Percentiles rank a stretch among this genome's conserved stretches.
These are phyloP conservation scores for Podaxis rugospora DNA, from an alignment of 768 basidiomycete genomes.

Conservation along the genomic window DNA sequence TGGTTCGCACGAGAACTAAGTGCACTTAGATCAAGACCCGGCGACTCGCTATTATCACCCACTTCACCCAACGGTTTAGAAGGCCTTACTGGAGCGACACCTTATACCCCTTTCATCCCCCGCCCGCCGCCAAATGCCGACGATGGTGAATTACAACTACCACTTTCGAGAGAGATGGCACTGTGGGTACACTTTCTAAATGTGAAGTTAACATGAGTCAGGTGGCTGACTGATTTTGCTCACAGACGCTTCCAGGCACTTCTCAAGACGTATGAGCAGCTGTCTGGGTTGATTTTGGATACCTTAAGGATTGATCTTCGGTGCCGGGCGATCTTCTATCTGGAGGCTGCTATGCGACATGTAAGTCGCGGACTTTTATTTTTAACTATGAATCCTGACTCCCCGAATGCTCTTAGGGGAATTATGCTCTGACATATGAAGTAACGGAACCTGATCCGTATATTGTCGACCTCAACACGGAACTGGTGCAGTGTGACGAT, in stretches of 20 bases:
- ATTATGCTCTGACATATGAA: constrained; percentile 78
- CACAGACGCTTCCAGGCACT: constrained; percentile 87
- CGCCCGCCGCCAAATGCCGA: constrained; percentile 29
- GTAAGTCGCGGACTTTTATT: constrained; percentile 34
- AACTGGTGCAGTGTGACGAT: constrained; percentile 75
- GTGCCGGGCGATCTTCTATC: constrained; percentile 76
- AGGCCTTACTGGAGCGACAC: constrained; percentile 42
- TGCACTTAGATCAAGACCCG: constrained; percentile 57
- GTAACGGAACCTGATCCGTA: constrained; percentile 90
- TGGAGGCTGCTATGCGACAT: constrained; percentile 74
- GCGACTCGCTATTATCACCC: constrained; percentile 45
- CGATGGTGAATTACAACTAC: constrained; percentile 56
- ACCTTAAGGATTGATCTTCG: constrained; percentile 87
- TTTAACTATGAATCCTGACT: constrained; percentile 4
- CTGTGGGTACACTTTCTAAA: constrained; percentile 49
- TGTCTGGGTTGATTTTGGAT: constrained; percentile 81
- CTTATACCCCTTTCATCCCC: constrained; percentile 45
- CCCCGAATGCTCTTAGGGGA: constrained; percentile 50
- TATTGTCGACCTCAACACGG: constrained; percentile 78
- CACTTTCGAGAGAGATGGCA: constrained; percentile 85
- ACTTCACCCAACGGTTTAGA: constrained; percentile 47
- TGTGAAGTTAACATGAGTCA: neutral
- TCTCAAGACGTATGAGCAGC: constrained; percentile 84
- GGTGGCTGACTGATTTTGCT: neutral
- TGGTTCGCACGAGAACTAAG: constrained; percentile 83